These are phyloP conservation scores for Lolium rigidum DNA, from an alignment of 176 grass and related monocot genomes.

Conservation along the genomic window DNA sequence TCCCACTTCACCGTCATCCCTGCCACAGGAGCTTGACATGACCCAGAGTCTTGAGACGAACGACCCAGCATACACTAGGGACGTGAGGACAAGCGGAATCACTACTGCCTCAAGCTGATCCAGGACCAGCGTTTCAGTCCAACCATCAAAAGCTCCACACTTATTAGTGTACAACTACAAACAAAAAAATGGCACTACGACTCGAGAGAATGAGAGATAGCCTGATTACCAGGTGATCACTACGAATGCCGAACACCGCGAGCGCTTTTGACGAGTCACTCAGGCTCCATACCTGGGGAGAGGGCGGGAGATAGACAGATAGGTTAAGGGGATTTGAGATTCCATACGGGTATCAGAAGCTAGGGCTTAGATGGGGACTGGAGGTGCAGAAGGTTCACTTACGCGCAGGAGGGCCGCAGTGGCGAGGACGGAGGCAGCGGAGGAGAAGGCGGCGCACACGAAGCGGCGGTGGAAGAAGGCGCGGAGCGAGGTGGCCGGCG, in stretches of 20 bases:
- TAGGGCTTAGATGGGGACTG: not conserved
- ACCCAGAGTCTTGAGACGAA: constrained; percentile 53
- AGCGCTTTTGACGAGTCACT: constrained; percentile 47
- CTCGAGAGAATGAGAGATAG: not conserved
- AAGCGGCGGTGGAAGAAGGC: constrained; percentile 66
- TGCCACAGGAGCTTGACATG: constrained; percentile 10
- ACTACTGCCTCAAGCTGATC: constrained; percentile 66
- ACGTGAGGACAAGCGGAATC: constrained; percentile 79
- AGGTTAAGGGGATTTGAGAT: not conserved
- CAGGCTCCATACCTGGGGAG: constrained; percentile 39
- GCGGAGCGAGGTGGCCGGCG: constrained; percentile 55
- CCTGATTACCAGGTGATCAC: constrained; percentile 60
- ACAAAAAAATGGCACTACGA: not conserved
- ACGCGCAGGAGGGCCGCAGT: constrained; percentile 58
- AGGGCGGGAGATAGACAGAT: not conserved
- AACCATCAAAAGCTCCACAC: constrained; percentile 16
- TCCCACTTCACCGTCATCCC: constrained; percentile 13
- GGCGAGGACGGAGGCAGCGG: constrained; percentile 51
- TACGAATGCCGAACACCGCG: constrained; percentile 68
- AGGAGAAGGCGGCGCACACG: constrained; percentile 65
- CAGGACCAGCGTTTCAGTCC: constrained; percentile 46
- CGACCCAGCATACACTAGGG: constrained; percentile 74
- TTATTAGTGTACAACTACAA: not conserved
- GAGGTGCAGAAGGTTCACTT: not conserved
- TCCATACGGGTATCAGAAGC: not conserved